These are phyloP conservation scores for Sporisorium scitamineum DNA, from an alignment of 1,284 basidiomycete genomes.

Conservation along the genomic window DNA sequence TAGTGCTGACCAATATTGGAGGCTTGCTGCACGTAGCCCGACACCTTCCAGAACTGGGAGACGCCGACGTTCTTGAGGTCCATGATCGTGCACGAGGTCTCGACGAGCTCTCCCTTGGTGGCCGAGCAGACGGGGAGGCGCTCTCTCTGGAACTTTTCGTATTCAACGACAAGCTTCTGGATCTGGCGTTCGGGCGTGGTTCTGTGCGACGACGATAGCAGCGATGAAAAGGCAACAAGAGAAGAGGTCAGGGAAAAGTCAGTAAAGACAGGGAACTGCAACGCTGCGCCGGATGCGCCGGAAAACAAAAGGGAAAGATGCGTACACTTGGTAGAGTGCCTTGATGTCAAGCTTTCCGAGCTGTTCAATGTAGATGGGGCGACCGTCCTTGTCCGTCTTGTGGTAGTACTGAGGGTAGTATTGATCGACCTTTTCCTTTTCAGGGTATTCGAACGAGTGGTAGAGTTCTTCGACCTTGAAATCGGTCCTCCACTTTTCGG, in stretches of 20 bases:
- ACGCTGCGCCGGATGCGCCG: not conserved
- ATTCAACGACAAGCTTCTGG: conserved; percentile 89
- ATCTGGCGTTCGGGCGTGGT: conserved; percentile 91
- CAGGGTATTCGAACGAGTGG: conserved; percentile 86
- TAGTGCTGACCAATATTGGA: conserved; percentile 87
- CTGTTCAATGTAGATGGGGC: conserved; percentile 93
- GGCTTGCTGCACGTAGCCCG: conserved; percentile 87
- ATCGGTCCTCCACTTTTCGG: conserved; percentile 91
- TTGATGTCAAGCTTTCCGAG: conserved; percentile 90
- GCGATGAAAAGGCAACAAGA: not conserved
- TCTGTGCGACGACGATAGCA: conserved; percentile 64
- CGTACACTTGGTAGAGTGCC: conserved; percentile 72
- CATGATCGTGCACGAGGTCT: conserved; percentile 98
- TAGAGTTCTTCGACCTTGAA: conserved; percentile 89
- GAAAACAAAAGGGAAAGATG: too few species aligned
- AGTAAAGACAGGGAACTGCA: not conserved
- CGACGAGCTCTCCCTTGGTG: conserved; percentile 83
- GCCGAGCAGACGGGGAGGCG: conserved; percentile 82
- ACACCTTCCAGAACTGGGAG: conserved; percentile 85
- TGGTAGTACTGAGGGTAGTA: conserved; percentile 96
- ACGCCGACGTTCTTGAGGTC: conserved; percentile 87
- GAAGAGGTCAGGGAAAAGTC: not conserved
- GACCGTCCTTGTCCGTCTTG: conserved; percentile 96
- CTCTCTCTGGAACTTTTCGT: conserved; percentile 83
- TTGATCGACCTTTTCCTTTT: conserved; percentile 85